phyloP scores from a whole-genome alignment of 148 eudicot genomes.

The Gaultheria prostrata region DNA sequence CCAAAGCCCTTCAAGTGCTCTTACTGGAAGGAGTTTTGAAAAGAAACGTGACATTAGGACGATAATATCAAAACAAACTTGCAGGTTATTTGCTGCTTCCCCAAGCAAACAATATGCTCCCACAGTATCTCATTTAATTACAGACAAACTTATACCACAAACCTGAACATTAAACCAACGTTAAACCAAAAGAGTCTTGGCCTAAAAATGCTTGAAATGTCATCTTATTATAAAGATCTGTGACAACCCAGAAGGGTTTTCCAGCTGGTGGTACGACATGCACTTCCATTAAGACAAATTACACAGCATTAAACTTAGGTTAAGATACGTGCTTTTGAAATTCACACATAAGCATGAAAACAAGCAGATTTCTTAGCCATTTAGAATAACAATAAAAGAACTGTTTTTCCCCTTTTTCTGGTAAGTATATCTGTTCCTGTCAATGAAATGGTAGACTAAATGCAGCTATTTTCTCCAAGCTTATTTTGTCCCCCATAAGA shows the following conservation, averaged over 20 bases:
- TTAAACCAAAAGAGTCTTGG: not conserved
- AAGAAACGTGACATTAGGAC: constrained; percentile 10
- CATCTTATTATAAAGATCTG: not conserved
- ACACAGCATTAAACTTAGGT: not conserved
- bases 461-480: not conserved
- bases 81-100: not conserved
- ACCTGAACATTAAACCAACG: not conserved
- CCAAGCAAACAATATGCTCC: not conserved
- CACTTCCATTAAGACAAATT: not conserved
- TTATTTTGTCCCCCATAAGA: not conserved
- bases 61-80: not conserved
- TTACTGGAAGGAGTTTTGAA: constrained; percentile 39
- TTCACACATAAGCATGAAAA: not conserved
- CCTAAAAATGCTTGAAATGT: not conserved
- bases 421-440: not conserved
- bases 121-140: not conserved
- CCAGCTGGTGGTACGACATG: not conserved
- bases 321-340: not conserved
- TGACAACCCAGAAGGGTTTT: not conserved
- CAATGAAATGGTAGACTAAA: not conserved
- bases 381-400: not conserved
- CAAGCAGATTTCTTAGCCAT: not conserved
- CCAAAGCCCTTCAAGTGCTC: constrained; percentile 79
- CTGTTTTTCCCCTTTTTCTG: not conserved
- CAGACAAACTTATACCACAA: not conserved